These are phyloP conservation scores for Golubevia sp. DNA, from an alignment of 1,284 basidiomycete species.

Conservation along the genomic window DNA sequence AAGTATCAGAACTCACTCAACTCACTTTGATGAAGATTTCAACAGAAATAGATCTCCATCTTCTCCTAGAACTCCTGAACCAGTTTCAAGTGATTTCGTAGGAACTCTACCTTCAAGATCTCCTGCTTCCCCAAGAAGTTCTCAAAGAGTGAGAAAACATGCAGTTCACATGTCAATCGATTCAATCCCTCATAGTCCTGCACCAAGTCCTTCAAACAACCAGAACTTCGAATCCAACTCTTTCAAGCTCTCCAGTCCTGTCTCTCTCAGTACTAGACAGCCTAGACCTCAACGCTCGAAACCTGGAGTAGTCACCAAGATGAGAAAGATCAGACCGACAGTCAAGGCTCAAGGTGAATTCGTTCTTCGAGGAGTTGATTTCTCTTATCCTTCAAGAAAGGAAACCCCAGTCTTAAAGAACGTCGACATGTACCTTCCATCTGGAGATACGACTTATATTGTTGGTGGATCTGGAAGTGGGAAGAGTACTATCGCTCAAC, in stretches of 20 bases:
- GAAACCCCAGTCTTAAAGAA: conserved; percentile 67
- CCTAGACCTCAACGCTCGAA: neutral
- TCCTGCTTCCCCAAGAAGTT: conserved; percentile 7
- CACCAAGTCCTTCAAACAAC: conserved; percentile 10
- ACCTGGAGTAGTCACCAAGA: conserved; percentile 9
- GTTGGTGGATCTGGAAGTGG: conserved; percentile 89
- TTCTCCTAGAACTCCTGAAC: neutral
- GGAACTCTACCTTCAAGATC: conserved; percentile 66
- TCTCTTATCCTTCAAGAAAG: conserved; percentile 2
- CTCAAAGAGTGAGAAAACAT: conserved; percentile 8
- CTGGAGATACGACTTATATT: conserved; percentile 86
- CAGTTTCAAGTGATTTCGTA: conserved; percentile 64
- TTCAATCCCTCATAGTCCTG: conserved; percentile 8
- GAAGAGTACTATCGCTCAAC: conserved; percentile 85
- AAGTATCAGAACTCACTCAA: neutral
- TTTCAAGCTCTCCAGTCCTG: neutral
- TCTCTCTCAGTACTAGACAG: neutral
- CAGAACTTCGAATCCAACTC: conserved; percentile 6
- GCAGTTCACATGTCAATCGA: conserved; percentile 35
- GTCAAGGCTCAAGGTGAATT: neutral
- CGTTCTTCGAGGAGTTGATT: too few species aligned
- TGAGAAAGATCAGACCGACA: conserved; percentile 28
- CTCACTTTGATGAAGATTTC: conserved; percentile 20
- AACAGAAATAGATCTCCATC: conserved; percentile 12
- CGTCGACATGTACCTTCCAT: conserved; percentile 75